Conservation (phyloP, 2,329 filamentous ascomycete species). For the Calonectria pseudoreteaudii region DNA sequence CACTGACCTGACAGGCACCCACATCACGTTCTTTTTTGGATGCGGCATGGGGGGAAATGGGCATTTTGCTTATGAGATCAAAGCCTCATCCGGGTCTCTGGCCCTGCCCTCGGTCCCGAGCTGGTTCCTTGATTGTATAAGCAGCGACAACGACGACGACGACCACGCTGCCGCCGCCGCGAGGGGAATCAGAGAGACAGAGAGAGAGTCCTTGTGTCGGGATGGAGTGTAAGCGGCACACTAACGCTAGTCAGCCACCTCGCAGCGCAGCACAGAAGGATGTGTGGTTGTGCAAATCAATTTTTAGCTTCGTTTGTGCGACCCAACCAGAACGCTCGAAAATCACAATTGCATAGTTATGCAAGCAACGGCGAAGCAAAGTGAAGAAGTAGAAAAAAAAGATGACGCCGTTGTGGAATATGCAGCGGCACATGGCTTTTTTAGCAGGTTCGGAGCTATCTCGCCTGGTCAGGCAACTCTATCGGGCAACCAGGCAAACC, state of each 20-base stretch:
- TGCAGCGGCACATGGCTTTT: neutral
- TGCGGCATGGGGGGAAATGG: too few relatives aligned
- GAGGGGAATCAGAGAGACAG: too few relatives aligned
- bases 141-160: neutral
- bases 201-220: neutral
- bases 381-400: neutral
- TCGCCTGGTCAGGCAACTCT: neutral
- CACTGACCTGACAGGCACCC: neutral
- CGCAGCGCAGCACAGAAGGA: neutral
- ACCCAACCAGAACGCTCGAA: neutral
- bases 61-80: neutral
- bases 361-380: neutral
- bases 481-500: neutral
- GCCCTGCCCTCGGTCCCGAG: neutral
- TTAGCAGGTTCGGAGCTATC: neutral
- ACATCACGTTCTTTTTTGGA: neutral
- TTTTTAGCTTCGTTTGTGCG: neutral
- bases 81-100: neutral
- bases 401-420: neutral
- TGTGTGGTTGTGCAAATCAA: neutral
- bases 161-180: too few relatives aligned
- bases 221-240: constrained; percentile 9
- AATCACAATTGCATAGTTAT: neutral
- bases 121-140: neutral
- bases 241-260: neutral